Conservation (phyloP, 148 eudicot species). For the Chenopodium quinoa region DNA sequence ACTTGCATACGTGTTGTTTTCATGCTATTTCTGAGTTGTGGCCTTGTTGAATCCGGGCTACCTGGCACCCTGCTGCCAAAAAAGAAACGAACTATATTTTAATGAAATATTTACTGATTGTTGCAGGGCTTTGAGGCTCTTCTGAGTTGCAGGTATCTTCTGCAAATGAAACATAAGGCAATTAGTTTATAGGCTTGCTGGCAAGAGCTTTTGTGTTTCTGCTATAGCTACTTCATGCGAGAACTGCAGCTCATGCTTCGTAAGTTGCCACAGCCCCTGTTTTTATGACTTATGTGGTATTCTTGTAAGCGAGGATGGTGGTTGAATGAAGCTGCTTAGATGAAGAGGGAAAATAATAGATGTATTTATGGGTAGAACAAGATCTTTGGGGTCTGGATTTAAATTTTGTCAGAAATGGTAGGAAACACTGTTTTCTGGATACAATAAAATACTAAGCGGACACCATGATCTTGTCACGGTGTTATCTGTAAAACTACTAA, state of each 20-base stretch:
- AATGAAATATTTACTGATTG: conserved; percentile 21
- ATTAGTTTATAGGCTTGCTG: conserved; percentile 14
- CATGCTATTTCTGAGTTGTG: conserved; percentile 2
- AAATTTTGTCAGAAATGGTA: neutral
- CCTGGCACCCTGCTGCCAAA: conserved; percentile 14
- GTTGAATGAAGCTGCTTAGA: neutral
- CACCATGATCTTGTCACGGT: neutral
- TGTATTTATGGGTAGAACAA: neutral
- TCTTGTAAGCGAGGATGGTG: neutral
- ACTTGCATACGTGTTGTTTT: neutral
- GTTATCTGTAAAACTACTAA: neutral
- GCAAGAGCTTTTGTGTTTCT: conserved; percentile 3
- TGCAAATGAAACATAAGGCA: conserved; percentile 23
- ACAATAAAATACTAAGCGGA: no score
- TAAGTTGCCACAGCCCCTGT: conserved; percentile 1
- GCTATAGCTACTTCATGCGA: conserved; percentile 9
- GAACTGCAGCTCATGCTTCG: conserved; percentile 3
- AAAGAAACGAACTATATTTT: conserved; percentile 31
- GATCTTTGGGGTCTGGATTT: neutral
- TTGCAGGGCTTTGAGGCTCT: conserved; percentile 15
- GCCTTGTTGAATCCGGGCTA: conserved; percentile 9
- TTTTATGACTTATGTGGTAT: neutral
- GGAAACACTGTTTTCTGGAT: neutral
- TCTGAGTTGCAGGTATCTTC: conserved; percentile 17
- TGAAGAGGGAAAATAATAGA: neutral